Evolutionary conservation across 768 basidiomycete genomes (phyloP).

Genomic region (Coprinellus aureogranulatus): DNA sequence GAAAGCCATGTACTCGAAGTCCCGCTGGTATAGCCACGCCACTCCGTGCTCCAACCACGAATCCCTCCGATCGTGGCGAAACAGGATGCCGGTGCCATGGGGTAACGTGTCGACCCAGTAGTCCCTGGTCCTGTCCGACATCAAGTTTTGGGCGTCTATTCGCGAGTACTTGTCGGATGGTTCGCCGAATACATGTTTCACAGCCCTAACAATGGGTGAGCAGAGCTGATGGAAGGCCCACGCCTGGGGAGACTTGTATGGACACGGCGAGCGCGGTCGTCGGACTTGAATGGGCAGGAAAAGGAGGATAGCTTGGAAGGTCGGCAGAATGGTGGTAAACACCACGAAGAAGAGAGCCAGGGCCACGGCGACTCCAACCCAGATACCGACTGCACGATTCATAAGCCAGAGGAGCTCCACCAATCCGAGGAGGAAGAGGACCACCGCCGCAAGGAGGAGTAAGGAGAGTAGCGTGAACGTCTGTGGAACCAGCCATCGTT

Average conservation of each 20-base stretch:
- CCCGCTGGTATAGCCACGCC: not conserved
- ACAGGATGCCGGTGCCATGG: not conserved
- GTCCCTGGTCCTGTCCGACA: not conserved
- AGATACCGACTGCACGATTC: constrained; percentile 16
- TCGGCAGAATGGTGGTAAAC: constrained; percentile 22
- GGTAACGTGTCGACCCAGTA: not conserved
- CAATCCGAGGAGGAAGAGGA: constrained; percentile 29
- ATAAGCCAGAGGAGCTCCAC: constrained; percentile 26
- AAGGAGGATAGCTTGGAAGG: constrained; percentile 15
- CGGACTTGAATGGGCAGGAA: not conserved
- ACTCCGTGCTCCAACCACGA: not conserved
- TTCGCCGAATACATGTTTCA: not conserved
- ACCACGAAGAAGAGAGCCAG: constrained; percentile 17
- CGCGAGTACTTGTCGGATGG: not conserved
- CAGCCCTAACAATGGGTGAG: not conserved
- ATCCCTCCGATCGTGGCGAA: not conserved
- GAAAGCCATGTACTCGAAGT: not conserved
- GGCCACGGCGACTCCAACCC: constrained; percentile 21
- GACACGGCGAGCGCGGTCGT: constrained; percentile 1
- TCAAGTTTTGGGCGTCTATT: not conserved
- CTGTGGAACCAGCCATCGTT: constrained; percentile 25
- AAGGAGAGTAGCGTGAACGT: constrained; percentile 28
- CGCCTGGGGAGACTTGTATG: constrained; percentile 10
- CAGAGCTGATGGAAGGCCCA: constrained; percentile 8
- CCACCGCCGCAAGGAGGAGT: constrained; percentile 26